Base-by-base conservation (phyloP, 495 filamentous ascomycete genomes). In the Venustampulla echinocandica region DNA sequence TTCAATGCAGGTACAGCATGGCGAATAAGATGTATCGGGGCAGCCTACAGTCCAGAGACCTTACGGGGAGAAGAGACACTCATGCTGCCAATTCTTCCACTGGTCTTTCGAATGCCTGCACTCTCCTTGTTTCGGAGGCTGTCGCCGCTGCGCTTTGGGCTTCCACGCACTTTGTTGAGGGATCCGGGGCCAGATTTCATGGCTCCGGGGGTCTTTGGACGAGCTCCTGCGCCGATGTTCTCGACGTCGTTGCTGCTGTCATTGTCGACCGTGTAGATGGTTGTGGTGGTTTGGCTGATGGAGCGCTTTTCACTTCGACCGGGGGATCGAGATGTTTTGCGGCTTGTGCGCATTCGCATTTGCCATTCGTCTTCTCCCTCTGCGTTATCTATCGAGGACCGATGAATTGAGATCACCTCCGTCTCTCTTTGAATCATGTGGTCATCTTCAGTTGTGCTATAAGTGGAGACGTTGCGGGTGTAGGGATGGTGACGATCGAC, bases 61-160 rank as follows among this genome's bases (percentile, higher is more conserved):
- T 59, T 59, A 30, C 56, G 56, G n/a, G 44, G 4, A 32, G 49
- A 30, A 37, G 55, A 46, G 10, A 54, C 58, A 19, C 81, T 80
- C 13, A 82, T 68, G 59, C 90, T 94, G 6, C 88, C 88, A n/a
- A 95, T 74, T 7, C 90, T 77, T n/a, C 88, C 87, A 61, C 89
- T 95, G 4, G 84, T 82, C 69, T 98, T 98, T 44, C 90, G 77
- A 19, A 96, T 82, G 11, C 86, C 87, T 20, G 70, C 71, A 44
- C 57, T 67, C 52, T 73, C 69, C 58, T 75, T 73, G 39, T 44
- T 69, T 46, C 69, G 55, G 52, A 64, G 70, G 67, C 73, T 68
- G 34, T 50, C 55, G 53, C 73, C 73, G 57, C 73, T 67, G 53
- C 79, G 68, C 46, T 80, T 68, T 44, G 62, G 65, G 45, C 66